Conservation (phyloP, 2,329 filamentous ascomycete species). For the Sclerotinia subarctica region DNA sequence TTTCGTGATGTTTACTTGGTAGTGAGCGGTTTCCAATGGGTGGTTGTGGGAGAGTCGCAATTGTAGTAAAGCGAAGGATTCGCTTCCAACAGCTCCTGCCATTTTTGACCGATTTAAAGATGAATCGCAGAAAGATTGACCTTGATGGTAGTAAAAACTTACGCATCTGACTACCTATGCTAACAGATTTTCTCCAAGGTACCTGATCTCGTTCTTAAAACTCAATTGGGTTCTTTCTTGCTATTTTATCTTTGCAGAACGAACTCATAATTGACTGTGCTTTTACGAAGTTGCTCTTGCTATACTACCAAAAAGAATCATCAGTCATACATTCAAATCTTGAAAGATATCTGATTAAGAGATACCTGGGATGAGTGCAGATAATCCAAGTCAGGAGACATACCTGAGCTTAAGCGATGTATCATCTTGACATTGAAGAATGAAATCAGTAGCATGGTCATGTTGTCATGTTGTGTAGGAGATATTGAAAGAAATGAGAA, state of each 20-base stretch:
- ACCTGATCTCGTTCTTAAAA: neutral
- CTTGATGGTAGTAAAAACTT: neutral
- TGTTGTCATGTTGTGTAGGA: too few relatives aligned
- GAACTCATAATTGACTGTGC: neutral
- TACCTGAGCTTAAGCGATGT: neutral
- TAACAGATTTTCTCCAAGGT: too few relatives aligned
- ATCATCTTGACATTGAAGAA: too few relatives aligned
- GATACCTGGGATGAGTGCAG: neutral
- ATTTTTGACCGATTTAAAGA: neutral
- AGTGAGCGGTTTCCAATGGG: neutral
- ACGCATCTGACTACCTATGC: neutral
- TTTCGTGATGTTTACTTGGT: neutral
- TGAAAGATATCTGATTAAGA: neutral
- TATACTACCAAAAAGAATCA: neutral
- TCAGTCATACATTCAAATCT: neutral
- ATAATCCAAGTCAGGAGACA: neutral
- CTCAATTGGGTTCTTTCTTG: neutral
- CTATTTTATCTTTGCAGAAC: neutral
- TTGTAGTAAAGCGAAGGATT: neutral
- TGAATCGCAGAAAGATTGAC: neutral
- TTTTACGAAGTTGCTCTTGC: neutral
- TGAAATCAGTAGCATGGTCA: too few relatives aligned
- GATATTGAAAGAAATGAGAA: too few relatives aligned
- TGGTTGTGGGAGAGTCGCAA: neutral
- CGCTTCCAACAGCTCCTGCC: slow-evolving; percentile 9